Conservation (phyloP, 176 grass and related monocot species). For the Cenchrus americanus region DNA sequence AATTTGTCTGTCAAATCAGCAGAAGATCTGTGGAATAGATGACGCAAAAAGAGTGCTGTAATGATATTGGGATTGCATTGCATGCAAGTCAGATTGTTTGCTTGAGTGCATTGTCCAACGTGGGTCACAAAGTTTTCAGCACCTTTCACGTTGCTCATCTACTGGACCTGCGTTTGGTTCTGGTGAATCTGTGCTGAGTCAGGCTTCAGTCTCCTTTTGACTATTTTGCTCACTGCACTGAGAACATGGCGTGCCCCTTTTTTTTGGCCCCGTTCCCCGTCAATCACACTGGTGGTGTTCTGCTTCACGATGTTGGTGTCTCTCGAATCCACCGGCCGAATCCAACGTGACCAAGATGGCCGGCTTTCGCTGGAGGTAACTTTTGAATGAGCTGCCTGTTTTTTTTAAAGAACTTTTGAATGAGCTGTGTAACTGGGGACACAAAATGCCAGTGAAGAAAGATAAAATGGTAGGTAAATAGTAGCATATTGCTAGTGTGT, state of each 20-base stretch:
- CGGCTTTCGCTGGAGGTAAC: slow-evolving; percentile 6
- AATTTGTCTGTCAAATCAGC: no score
- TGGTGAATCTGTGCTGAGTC: background rate
- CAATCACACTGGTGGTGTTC: slow-evolving; percentile 17
- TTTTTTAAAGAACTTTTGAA: no score
- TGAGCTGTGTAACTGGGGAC: background rate
- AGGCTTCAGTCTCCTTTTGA: background rate
- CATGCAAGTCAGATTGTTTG: background rate
- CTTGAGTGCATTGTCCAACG: no score
- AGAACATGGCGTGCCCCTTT: background rate
- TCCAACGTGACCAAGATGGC: background rate
- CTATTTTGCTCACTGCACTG: background rate
- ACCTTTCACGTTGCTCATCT: background rate
- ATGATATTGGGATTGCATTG: background rate
- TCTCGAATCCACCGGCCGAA: background rate
- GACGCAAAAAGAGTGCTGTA: background rate
- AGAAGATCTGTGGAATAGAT: no score
- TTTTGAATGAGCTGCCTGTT: background rate
- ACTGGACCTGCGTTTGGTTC: background rate
- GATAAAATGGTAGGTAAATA: background rate
- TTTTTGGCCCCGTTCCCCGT: background rate
- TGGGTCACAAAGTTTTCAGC: no score
- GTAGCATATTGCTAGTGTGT: background rate
- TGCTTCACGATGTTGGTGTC: slow-evolving; percentile 6
- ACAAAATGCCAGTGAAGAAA: background rate